These are phyloP conservation scores for Colletotrichum siamense DNA, from an alignment of 2,329 filamentous ascomycete genomes.

Conservation along the genomic window DNA sequence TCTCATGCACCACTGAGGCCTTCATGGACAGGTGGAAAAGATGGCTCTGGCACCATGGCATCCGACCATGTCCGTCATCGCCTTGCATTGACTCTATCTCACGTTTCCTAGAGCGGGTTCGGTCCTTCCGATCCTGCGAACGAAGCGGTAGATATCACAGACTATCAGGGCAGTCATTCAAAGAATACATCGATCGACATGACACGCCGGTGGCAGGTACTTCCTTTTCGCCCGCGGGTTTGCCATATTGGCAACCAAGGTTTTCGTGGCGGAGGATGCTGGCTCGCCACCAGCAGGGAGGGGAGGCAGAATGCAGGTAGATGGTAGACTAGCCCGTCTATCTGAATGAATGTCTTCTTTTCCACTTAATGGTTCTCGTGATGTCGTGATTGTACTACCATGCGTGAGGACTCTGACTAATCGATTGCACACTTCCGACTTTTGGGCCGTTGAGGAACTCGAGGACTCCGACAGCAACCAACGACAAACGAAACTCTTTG, in stretches of 20 bases:
- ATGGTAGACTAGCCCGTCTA: background rate
- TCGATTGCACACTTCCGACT: background rate
- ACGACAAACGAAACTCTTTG: background rate
- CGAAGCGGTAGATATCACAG: background rate
- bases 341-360: background rate
- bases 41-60: background rate
- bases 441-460: rapidly evolving
- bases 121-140: background rate
- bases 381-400: background rate
- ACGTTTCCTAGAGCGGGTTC: rapidly evolving
- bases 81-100: background rate
- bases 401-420: background rate
- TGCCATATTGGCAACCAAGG: background rate
- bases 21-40: background rate
- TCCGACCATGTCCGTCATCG: background rate
- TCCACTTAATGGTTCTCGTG: background rate
- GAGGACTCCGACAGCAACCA: background rate
- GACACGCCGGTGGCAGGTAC: background rate
- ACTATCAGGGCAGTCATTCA: background rate
- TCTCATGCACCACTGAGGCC: background rate
- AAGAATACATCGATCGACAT: background rate
- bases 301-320: background rate
- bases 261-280: background rate
- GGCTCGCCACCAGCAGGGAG: background rate
- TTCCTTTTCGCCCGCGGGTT: background rate